phyloP scores from a whole-genome alignment of 176 grass and related monocot species.

The Triticum monococcum region DNA sequence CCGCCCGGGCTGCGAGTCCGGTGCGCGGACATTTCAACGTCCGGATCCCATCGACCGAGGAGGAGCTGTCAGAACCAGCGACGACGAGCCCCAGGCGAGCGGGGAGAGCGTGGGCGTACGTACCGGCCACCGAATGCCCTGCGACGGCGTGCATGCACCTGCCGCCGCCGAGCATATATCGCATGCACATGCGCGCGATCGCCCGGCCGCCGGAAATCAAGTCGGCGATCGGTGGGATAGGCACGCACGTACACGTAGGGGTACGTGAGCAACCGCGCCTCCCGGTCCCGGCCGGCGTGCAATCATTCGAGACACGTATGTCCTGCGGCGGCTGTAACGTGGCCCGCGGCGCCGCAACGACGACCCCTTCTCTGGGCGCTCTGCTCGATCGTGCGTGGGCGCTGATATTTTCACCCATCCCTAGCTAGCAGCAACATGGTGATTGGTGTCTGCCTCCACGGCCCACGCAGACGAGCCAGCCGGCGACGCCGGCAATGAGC shows the following conservation, averaged over 20 bases:
- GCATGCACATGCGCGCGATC: neutral
- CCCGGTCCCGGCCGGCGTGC: neutral
- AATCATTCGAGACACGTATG: slow-evolving; percentile 52
- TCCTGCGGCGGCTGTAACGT: slow-evolving; percentile 27
- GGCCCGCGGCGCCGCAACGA: slow-evolving; percentile 33
- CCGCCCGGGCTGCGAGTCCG: neutral
- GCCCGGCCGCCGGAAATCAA: neutral
- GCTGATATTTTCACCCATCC: neutral
- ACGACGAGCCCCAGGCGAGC: neutral
- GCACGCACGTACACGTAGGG: neutral
- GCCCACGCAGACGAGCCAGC: neutral
- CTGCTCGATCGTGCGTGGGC: neutral
- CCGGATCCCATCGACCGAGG: neutral
- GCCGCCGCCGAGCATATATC: neutral
- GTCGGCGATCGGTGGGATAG: neutral
- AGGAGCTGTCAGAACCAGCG: slow-evolving; percentile 1
- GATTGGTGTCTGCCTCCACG: neutral
- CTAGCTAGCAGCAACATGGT: neutral
- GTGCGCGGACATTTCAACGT: neutral
- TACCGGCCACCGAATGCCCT: neutral
- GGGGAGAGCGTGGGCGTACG: neutral
- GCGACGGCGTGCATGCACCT: slow-evolving; percentile 5
- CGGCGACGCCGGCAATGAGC: neutral
- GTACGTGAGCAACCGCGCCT: neutral
- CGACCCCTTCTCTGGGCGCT: neutral